These are phyloP conservation scores for Phytophthora nicotianae DNA, from an alignment of 352 stramenopile genomes.

Conservation along the genomic window DNA sequence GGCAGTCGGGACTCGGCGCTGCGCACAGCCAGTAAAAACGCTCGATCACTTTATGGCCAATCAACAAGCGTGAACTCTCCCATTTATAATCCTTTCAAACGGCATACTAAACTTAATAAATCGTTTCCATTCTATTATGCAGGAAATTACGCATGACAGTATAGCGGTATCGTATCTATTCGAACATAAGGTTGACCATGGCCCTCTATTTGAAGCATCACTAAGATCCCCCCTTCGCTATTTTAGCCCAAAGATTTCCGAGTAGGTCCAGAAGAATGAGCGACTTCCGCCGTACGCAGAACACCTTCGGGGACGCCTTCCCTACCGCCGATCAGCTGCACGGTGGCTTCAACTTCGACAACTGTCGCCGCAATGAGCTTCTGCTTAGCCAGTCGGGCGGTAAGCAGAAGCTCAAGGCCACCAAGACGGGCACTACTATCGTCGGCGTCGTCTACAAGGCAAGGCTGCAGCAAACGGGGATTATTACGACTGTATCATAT, in stretches of 20 bases:
- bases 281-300: conserved; percentile 84
- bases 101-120: neutral
- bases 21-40: conserved; percentile 44
- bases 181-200: neutral
- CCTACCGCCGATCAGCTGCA: conserved; percentile 57
- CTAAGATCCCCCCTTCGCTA: conserved; percentile 33
- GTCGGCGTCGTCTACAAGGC: conserved; percentile 95
- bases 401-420: conserved; percentile 71
- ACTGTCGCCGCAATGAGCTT: conserved; percentile 92
- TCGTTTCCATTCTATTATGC: neutral
- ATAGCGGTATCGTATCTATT: neutral
- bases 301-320: conserved; percentile 78
- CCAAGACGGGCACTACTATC: conserved; percentile 98
- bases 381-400: conserved; percentile 65
- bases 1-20: conserved; percentile 63
- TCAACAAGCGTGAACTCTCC: conserved; percentile 5
- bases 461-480: conserved; percentile 12
- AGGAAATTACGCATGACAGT: conserved; percentile 9
- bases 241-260: conserved; percentile 20
- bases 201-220: conserved; percentile 13
- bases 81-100: conserved; percentile 37
- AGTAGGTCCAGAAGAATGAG: conserved; percentile 49
- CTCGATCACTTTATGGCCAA: conserved; percentile 35
- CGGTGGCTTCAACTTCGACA: conserved; percentile 93
- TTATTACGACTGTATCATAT: neutral